Evolutionary conservation across 2,329 filamentous ascomycete genomes (phyloP), one percentile per base, ranked within the genome.

Genomic region (Exophiala mesophila): DNA sequence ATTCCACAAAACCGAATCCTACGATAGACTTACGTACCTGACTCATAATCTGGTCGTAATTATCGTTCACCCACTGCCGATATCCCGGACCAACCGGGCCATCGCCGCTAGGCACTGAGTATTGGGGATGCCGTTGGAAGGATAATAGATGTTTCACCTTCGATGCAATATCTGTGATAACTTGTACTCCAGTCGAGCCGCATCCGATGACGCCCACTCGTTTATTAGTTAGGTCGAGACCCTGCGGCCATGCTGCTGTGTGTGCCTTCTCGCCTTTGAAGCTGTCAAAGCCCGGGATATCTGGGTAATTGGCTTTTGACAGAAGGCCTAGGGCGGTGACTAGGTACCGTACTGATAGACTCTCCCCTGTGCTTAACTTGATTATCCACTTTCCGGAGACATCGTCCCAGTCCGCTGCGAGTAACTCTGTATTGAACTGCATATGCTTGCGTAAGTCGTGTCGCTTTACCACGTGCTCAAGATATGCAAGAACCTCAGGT

Each of bases 121-220:
- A 49, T 28, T 44, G 39, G 17, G 45, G 32, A 12, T 20, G 19
- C 10, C 41, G 41, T 28, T 48, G 45, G 29, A 43, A 47, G 3
- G 15, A 29, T 3, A 32, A 31, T 6, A 51, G 32, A 3, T 35
- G n/a, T 20, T 64, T 69, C 0, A 71, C 76, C 5, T 67, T 57
- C 2, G 72, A 72, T 2, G 70, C 74, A 58, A 73, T 74, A 35
- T 76, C 77, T 49, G 84, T 80, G 0, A 72, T 69, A 32, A 81
- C 72, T 52, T 83, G 80, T 2, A 82, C 72, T 1, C 79, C 80
- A 5, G 35, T 38, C 9, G 16, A 74, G 1, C 80, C 80, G 0
- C 77, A 82, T 6, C 80, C 80, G 21, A 83, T 74, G 41, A 83
- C 70, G 15, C 72, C 80, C 38, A 77, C 71, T n/a, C 71, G 68